Percentiles rank a stretch among this genome's conserved stretches.
These are phyloP conservation scores for Exophiala aquamarina DNA, from an alignment of 2,329 filamentous ascomycete species.

Conservation along the genomic window DNA sequence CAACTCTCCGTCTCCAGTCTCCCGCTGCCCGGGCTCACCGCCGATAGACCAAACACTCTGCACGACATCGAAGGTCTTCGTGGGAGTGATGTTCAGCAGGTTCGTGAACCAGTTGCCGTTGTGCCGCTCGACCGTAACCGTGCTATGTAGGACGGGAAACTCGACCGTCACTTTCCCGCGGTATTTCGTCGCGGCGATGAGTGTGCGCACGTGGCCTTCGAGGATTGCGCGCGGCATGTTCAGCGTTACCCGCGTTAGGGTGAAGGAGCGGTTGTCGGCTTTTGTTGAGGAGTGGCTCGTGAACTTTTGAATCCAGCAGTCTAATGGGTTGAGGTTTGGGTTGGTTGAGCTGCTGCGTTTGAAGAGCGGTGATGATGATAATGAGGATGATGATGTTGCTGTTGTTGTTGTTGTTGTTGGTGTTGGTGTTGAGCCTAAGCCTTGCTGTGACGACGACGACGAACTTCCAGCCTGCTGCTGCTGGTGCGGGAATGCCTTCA, in stretches of 20 bases:
- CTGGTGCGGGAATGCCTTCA: slow-evolving; percentile 19
- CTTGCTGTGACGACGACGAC: slow-evolving; percentile 7
- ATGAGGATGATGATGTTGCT: too few relatives aligned
- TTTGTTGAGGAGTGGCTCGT: slow-evolving; percentile 3
- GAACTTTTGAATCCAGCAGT: slow-evolving; percentile 15
- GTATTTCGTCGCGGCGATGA: slow-evolving; percentile 30
- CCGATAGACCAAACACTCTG: slow-evolving; percentile 28
- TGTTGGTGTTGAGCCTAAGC: neutral
- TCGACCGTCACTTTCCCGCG: slow-evolving; percentile 27
- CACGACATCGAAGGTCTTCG: slow-evolving; percentile 30
- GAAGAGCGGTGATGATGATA: neutral
- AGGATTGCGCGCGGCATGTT: slow-evolving; percentile 22
- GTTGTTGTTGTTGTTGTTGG: slow-evolving; percentile 1
- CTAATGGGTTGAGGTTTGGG: slow-evolving; percentile 14
- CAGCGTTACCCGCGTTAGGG: slow-evolving; percentile 12
- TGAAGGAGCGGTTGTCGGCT: slow-evolving; percentile 12
- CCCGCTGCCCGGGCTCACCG: slow-evolving; percentile 2
- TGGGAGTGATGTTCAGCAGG: slow-evolving; percentile 24
- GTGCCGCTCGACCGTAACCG: slow-evolving; percentile 26
- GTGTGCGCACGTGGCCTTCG: slow-evolving; percentile 31
- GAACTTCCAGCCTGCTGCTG: too few relatives aligned
- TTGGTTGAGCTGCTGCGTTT: too few relatives aligned
- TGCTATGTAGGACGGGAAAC: slow-evolving; percentile 27
- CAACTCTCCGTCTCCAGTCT: slow-evolving; percentile 2
- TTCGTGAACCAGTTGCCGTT: slow-evolving; percentile 28